Evolutionary conservation across 2,329 filamentous ascomycete genomes (phyloP).

Genomic region (Monosporascus ibericus): DNA sequence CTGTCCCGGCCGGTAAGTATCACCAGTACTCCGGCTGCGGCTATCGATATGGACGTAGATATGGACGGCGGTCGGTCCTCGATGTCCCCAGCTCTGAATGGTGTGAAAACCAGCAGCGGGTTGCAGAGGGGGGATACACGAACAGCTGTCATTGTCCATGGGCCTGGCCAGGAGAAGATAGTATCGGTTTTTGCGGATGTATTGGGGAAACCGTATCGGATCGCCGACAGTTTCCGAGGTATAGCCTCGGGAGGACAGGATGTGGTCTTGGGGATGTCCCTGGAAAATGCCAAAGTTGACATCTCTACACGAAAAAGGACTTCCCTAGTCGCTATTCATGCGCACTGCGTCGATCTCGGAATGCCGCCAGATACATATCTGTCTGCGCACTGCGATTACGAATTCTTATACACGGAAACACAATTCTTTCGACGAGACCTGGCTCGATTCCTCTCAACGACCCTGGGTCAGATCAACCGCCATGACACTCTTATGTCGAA

Average conservation of each 20-base stretch:
- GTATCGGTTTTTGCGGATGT: conserved; percentile 73
- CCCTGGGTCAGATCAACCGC: conserved; percentile 71
- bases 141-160: conserved; percentile 62
- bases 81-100: conserved; percentile 18
- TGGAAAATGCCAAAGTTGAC: conserved; percentile 49
- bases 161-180: conserved; percentile 65
- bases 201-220: conserved; percentile 64
- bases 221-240: conserved; percentile 49
- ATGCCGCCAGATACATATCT: conserved; percentile 62
- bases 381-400: conserved; percentile 70
- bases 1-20: conserved; percentile 37
- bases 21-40: conserved; percentile 19
- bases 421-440: conserved; percentile 70
- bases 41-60: conserved; percentile 20
- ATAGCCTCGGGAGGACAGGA: conserved; percentile 50
- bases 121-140: conserved; percentile 49
- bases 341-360: conserved; percentile 66
- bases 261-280: conserved; percentile 62
- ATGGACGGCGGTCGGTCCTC: conserved; percentile 5
- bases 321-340: conserved; percentile 64
- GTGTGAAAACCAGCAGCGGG: conserved; percentile 38
- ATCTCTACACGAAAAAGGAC: conserved; percentile 52
- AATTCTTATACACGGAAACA: conserved; percentile 73
- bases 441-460: conserved; percentile 72
- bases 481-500: conserved; percentile 75